Evolutionary conservation across 495 filamentous ascomycete species (phyloP), one percentile per base, ranked within the genome.

Genomic region (Talaromyces wortmannii): DNA sequence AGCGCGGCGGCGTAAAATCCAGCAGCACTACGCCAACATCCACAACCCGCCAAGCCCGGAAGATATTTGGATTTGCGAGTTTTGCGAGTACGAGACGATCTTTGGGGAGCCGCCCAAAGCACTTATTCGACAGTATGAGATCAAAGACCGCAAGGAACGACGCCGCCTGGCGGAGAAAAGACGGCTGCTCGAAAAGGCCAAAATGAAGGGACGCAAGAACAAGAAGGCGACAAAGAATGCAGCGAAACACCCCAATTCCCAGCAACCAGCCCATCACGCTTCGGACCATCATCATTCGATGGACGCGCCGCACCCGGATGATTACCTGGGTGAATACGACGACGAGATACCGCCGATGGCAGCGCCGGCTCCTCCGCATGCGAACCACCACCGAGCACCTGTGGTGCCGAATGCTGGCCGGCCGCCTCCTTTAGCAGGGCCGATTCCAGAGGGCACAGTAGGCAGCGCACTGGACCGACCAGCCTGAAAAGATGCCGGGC

Each of bases 41-140:
- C 87, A 88, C 56, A 84, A 94, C 59, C 87, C 86, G 5, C 86
- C 86, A 0, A 79, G 78, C 30, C 67, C 79, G 32, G 86, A 91
- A 57, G 90, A 95, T 57, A 81, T 89, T 29, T 97, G 92, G 90
- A 90, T 97, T 48, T 98, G 94, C 70, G 91, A 94, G 59, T 92
- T 95, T 65, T 92, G 89, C 66, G 86, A 94, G 62, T 91, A 95
- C 61, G 88, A 95, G 65, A 80, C 82, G 46, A 92, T 95, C 46
- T 95, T 95, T 65, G 89, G 92, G 13, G 75, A 73, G 45, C 87
- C 89, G 5, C 94, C 92, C 0, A 79, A 83, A 59, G 92, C 92
- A 44, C 70, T 97, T 50, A 90, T 97, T 55, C 82, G 89, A 40
- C 87, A 92, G 60, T 97, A 97, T 61, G 92, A 97, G 70, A 87